Base-by-base conservation (phyloP, 2,329 filamentous ascomycete species). In the Rutstroemia sp. region DNA sequence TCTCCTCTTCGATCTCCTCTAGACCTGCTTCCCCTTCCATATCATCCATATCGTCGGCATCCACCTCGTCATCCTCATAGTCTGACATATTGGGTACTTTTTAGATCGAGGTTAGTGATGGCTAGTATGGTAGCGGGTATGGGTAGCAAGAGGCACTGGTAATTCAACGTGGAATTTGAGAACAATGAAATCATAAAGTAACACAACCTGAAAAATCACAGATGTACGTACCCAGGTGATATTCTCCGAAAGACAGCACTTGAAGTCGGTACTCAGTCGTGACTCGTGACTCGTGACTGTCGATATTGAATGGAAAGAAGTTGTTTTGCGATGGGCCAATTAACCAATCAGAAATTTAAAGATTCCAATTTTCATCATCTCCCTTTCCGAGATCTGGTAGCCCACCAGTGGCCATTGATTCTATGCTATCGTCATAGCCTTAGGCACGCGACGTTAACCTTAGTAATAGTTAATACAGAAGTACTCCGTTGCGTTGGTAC, bases 1-100 rank as follows among this genome's bases (percentile, higher is more conserved):
- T 47, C 8, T 49, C 42, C 10, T 54, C 49, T 25, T 52, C 54
- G 25, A 34, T 12, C 16, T 44, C 46, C 8, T 55, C 52, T 30
- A 17, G 45, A 19, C 19, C 42, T 21, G 10, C 42, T 21, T 19
- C 42, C 1, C 10, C 42, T 5, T 54, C 45, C 34, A 50, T 25
- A 36, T 45, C 19, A 19, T 55, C 52, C 7, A 50, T 47, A 16
- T 54, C 47, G 4, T 55, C 52, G 8, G 34, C 52, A 46, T 50
- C 50, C 23, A 23, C 23, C 23, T 23, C 23, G 23, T 49, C 45
- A 38, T 47, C n/a, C n/a, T 45, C n/a, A 21, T 45, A 12, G n/a
- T 12, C 42, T 19, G n/a, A n/a, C 42, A 45, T 45, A 9, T 40
- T 40, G 14, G 14, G n/a, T 40, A 16, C 7, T 17, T 19, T 19